Base-by-base conservation (phyloP, 2,329 filamentous ascomycete genomes). In the Corniculantispora saksenae region DNA sequence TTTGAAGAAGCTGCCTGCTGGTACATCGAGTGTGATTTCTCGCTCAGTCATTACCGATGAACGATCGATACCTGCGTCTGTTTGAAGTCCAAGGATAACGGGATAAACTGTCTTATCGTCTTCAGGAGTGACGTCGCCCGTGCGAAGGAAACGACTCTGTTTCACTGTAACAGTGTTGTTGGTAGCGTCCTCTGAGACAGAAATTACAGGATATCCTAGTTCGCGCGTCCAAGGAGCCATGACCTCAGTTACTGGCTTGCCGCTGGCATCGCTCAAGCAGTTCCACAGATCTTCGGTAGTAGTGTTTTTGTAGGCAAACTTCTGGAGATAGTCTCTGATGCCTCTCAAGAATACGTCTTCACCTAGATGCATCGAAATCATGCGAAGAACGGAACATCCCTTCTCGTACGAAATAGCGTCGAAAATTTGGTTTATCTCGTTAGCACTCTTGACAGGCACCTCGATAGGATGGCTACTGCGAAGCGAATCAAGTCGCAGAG, bases 201-300 rank as follows among this genome's bases (percentile, higher is more conserved):
- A 91, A 53, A 98, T 86, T 38, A 98, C 94, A 0, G 94, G 94
- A 79, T 91, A 97, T 63, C 94, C 94, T 64, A 98, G 91, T 72
- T 97, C 91, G 84, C 97, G 97, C 58, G 94, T 98, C 94, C 94
- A 98, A 69, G 94, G 92, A 63, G 93, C 90, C 89, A 97, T 97
- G 64, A 97, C 90, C 67, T 92, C 86, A 72, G 93, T 88, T 17
- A 98, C 90, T 60, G 94, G 90, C 81, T 97, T 97, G 67, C 94
- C 94, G 74, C 93, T 97, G 21, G 92, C 94, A 67, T 94, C 89
- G 66, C 89, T 91, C 55, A 98, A 84, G 38, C 93, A 91, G 65
- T 91, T 87, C 94, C 94, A 98, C 25, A 98, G 84, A 73, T 98
- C 94, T 60, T 90, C 87, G 1, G 94, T 98, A 75, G 92, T 86